Evolutionary conservation across 139 green algal species (phyloP), one percentile per base, ranked within the genome.

Genomic region (Dunaliella primolecta): DNA sequence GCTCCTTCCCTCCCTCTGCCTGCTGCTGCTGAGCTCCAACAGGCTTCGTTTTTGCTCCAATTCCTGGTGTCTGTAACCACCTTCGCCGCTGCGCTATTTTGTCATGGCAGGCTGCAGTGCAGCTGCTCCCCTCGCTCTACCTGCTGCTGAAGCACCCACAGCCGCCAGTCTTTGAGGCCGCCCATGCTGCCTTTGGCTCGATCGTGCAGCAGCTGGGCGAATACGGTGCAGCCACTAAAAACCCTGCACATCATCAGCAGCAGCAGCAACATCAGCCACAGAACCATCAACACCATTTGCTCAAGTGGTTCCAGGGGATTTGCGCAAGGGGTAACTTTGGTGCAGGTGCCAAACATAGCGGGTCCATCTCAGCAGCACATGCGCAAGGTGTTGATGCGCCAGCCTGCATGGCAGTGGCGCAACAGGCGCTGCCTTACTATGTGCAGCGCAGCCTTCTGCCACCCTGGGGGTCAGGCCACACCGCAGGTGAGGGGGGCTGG

Each of bases 351-450:
- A n/a, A n/a, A n/a, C n/a, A n/a, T n/a, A n/a, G n/a, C n/a, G n/a
- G n/a, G n/a, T n/a, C n/a, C n/a, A n/a, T n/a, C n/a, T n/a, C n/a
- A n/a, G n/a, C n/a, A n/a, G n/a, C n/a, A n/a, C n/a, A n/a, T n/a
- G n/a, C n/a, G n/a, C n/a, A n/a, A n/a, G n/a, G n/a, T n/a, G n/a
- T n/a, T n/a, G n/a, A n/a, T n/a, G n/a, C n/a, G n/a, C n/a, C n/a
- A 11, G 71, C 71, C 11, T 32, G 71, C 71, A 77, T 36, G 30
- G 11, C 27, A 30, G 11, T 36, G 75, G 75, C 36, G 30, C 29
- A 80, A 30, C 75, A 80, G 30, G 75, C 75, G 33, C 75, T 80
- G 30, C 75, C 75, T 32, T 80, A 80, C 75, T 80, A 80, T n/a
- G n/a, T 80, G 29, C 75, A 80, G 75, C 75, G 75, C 29, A 80